Conservation (phyloP, 2,329 filamentous ascomycete species). For the Claviceps quebecensis region DNA sequence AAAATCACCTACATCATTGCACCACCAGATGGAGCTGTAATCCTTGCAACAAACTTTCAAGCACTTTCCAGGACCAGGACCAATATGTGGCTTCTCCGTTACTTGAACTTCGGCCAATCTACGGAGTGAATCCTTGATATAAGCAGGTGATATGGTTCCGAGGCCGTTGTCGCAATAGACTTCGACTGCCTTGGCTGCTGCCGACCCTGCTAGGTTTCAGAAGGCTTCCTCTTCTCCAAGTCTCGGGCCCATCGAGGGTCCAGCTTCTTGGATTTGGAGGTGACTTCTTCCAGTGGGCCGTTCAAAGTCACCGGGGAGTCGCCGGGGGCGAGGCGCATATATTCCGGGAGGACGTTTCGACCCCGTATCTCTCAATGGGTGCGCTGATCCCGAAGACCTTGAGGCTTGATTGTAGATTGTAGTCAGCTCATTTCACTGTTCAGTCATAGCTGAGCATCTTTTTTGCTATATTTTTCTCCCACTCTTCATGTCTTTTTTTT, state of each 20-base stretch:
- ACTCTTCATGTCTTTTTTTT: too few relatives aligned
- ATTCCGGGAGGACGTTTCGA: not conserved
- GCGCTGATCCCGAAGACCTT: not conserved
- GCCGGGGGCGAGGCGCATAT: not conserved
- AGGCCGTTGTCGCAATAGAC: not conserved
- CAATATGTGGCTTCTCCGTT: not conserved
- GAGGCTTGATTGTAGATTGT: too few relatives aligned
- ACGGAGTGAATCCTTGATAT: not conserved
- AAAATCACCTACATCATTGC: slow-evolving; percentile 2
- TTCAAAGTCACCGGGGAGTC: not conserved
- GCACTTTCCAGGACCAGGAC: not conserved
- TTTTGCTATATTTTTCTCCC: too few relatives aligned
- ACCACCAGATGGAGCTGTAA: slow-evolving; percentile 1
- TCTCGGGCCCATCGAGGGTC: not conserved
- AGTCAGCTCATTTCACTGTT: not conserved
- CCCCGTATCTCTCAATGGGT: not conserved
- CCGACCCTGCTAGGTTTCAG: not conserved
- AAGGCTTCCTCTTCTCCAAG: not conserved
- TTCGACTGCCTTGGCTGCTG: not conserved
- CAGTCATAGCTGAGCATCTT: too few relatives aligned
- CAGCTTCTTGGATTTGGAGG: not conserved
- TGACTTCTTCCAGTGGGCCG: not conserved
- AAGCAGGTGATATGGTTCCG: not conserved
- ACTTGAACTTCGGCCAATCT: not conserved
- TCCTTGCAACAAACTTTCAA: not conserved